Percentiles rank a stretch among this genome's conserved stretches.
Evolutionary conservation across 768 basidiomycete species (phyloP).

Genomic region (Naganishia kalamii): DNA sequence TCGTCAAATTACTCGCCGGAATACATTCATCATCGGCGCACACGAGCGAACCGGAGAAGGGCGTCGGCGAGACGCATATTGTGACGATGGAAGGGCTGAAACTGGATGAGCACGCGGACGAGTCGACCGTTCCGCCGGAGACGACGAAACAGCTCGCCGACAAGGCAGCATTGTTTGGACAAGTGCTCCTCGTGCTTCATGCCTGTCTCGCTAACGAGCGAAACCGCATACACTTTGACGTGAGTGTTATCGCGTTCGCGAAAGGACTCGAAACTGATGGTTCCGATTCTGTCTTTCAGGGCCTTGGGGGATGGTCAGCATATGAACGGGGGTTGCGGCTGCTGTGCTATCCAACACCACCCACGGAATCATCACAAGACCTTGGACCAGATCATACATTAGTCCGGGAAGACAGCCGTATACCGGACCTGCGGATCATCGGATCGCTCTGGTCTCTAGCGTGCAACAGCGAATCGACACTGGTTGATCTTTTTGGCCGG

Average conservation of each 20-base stretch:
- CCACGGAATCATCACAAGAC: too few species aligned
- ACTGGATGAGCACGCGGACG: not conserved
- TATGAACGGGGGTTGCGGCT: not conserved
- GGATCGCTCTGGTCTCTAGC: constrained; percentile 36
- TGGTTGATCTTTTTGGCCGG: constrained; percentile 28
- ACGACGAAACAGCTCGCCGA: not conserved
- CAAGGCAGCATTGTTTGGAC: not conserved
- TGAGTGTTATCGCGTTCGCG: not conserved
- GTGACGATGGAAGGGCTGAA: not conserved
- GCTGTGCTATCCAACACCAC: not conserved
- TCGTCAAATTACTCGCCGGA: not conserved
- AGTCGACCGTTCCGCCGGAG: not conserved
- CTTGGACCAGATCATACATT: not conserved
- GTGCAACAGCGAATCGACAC: constrained; percentile 37
- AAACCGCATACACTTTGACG: constrained; percentile 14
- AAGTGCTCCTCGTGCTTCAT: not conserved
- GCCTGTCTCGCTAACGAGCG: constrained; percentile 1
- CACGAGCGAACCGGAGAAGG: not conserved
- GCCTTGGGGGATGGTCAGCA: not conserved
- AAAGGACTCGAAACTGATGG: not conserved
- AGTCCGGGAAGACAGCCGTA: not conserved
- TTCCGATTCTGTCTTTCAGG: not conserved
- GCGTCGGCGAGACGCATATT: not conserved
- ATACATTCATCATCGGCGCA: not conserved
- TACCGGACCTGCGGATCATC: constrained; percentile 24